Percentiles rank a stretch among this genome's conserved stretches.
Conservation (phyloP, 1,284 basidiomycete genomes). For the Vanrija pseudolonga region DNA sequence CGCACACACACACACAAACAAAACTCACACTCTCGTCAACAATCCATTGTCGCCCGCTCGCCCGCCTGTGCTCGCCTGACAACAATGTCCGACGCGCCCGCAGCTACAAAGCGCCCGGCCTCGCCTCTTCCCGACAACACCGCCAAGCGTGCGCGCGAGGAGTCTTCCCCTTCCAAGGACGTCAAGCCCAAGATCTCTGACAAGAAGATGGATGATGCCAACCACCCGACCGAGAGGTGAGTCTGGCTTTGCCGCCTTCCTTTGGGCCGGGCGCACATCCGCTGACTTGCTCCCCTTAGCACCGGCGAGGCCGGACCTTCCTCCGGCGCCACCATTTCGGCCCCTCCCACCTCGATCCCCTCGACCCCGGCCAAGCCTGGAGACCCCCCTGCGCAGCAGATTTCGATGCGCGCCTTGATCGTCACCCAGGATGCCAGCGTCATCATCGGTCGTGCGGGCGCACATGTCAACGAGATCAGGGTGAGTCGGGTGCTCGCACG, state of each 20-base stretch:
- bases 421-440: slow-evolving; percentile 99
- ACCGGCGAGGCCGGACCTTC: slow-evolving; percentile 32
- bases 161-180: slow-evolving; percentile 9
- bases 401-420: slow-evolving; percentile 92
- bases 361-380: slow-evolving; percentile 34
- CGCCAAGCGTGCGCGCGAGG: slow-evolving; percentile 28
- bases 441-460: slow-evolving; percentile 95
- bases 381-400: slow-evolving; percentile 51
- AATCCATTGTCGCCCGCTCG: neutral
- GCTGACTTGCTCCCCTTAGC: neutral
- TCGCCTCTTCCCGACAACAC: slow-evolving; percentile 28
- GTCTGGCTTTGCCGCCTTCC: slow-evolving; percentile 10
- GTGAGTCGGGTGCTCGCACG: slow-evolving; percentile 20
- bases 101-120: slow-evolving; percentile 33
- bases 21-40: slow-evolving; percentile 1
- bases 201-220: slow-evolving; percentile 42
- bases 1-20: neutral
- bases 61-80: neutral
- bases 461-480: slow-evolving; percentile 97
- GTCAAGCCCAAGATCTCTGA: slow-evolving; percentile 3
- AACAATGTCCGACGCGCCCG: slow-evolving; percentile 21
- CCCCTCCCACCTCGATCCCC: slow-evolving; percentile 30
- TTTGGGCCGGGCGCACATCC: neutral
- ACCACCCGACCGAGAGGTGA: slow-evolving; percentile 31
- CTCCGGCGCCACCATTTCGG: slow-evolving; percentile 18